Evolutionary conservation across 495 filamentous ascomycete species (phyloP).

Genomic region (Bathelium albidoporum): DNA sequence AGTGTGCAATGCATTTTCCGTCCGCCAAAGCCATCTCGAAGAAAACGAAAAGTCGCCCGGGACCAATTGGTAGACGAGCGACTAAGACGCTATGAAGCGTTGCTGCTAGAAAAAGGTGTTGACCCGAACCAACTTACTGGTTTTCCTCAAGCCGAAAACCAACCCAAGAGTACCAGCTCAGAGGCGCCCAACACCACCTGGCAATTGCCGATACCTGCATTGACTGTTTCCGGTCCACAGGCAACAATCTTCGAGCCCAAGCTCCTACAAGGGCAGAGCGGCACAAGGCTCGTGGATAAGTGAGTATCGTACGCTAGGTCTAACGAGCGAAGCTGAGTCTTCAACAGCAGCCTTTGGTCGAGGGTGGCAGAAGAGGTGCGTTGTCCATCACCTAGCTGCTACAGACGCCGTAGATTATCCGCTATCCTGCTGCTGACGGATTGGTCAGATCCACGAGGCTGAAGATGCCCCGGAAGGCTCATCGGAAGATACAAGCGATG

Average conservation of each 20-base stretch:
- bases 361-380: neutral
- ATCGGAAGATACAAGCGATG: neutral
- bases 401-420: neutral
- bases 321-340: neutral
- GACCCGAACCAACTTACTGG: neutral
- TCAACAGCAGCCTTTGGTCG: neutral
- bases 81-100: neutral
- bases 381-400: neutral
- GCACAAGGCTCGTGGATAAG: constrained; percentile 2
- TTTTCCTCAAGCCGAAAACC: neutral
- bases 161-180: neutral
- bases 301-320: neutral
- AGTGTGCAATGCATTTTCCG: neutral
- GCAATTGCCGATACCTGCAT: neutral
- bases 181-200: neutral
- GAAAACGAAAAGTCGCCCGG: neutral
- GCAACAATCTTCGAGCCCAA: neutral
- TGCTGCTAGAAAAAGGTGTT: neutral
- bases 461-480: neutral
- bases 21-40: neutral
- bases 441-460: neutral
- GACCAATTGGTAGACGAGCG: neutral
- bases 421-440: neutral
- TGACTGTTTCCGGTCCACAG: neutral
- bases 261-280: neutral